Evolutionary conservation across 305 asterid species (phyloP).

Genomic region (Solanum hybrid): DNA sequence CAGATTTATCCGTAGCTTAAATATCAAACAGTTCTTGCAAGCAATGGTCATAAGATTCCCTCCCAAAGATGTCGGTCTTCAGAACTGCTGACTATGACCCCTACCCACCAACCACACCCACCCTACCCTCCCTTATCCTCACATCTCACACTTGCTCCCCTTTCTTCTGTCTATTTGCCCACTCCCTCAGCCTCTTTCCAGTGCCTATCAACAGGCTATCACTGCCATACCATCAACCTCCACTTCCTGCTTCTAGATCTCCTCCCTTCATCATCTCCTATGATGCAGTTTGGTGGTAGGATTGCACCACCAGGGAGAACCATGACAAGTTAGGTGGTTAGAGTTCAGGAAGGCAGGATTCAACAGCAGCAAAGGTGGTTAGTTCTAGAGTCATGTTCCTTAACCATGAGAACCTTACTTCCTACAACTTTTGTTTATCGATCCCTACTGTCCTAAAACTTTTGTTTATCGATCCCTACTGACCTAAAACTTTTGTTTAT

Average conservation of each 20-base stretch:
- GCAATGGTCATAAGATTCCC: not conserved
- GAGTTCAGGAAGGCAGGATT: not conserved
- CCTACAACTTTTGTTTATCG: not conserved
- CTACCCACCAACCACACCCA: not conserved
- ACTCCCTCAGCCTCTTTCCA: not conserved
- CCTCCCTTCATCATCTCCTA: not conserved
- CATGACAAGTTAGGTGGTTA: not conserved
- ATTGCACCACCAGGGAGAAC: not conserved
- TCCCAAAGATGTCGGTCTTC: not conserved
- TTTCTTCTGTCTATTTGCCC: not conserved
- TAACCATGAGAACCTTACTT: not conserved
- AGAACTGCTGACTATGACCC: not conserved
- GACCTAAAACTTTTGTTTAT: too few species aligned
- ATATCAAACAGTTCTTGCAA: not conserved
- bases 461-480: not conserved
- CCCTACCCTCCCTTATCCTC: not conserved
- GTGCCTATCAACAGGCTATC: not conserved
- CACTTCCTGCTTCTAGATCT: not conserved
- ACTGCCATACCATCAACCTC: not conserved
- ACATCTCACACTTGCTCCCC: not conserved
- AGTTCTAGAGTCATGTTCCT: not conserved
- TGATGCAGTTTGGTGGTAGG: not conserved
- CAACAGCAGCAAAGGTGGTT: not conserved
- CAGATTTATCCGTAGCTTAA: not conserved
- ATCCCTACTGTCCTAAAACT: not conserved